Conservation (phyloP, 148 eudicot genomes). For the Gaultheria prostrata region DNA sequence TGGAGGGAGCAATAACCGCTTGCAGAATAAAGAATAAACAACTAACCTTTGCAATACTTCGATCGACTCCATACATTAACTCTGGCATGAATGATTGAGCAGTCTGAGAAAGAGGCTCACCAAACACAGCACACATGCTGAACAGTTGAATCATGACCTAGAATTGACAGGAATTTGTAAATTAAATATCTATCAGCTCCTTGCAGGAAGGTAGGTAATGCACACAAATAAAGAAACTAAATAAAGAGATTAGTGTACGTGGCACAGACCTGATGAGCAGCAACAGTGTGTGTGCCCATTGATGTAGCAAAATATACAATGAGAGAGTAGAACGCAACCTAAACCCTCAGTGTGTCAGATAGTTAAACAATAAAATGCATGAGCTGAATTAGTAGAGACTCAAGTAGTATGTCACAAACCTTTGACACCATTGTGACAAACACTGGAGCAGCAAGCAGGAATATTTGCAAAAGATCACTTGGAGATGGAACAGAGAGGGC, state of each 20-base stretch:
- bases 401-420: conserved; percentile 42
- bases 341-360: conserved; percentile 21
- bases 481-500: conserved; percentile 54
- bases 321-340: conserved; percentile 82
- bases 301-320: conserved; percentile 82
- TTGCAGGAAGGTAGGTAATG: neutral
- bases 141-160: conserved; percentile 84
- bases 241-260: neutral
- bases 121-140: conserved; percentile 79
- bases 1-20: neutral
- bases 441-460: conserved; percentile 78
- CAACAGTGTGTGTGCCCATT: conserved; percentile 82
- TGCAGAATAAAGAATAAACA: neutral
- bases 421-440: conserved; percentile 84
- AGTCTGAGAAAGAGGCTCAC: conserved; percentile 97
- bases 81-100: conserved; percentile 99
- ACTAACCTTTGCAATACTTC: conserved; percentile 73
- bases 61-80: conserved; percentile 73
- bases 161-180: conserved; percentile 14
- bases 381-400: neutral
- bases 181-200: conserved; percentile 10
- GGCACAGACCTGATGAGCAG: conserved; percentile 88
- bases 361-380: conserved; percentile 11
- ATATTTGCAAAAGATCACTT: conserved; percentile 63
- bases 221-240: neutral